Conservation (phyloP, 2,329 filamentous ascomycete genomes). For the Epichloe scottii region DNA sequence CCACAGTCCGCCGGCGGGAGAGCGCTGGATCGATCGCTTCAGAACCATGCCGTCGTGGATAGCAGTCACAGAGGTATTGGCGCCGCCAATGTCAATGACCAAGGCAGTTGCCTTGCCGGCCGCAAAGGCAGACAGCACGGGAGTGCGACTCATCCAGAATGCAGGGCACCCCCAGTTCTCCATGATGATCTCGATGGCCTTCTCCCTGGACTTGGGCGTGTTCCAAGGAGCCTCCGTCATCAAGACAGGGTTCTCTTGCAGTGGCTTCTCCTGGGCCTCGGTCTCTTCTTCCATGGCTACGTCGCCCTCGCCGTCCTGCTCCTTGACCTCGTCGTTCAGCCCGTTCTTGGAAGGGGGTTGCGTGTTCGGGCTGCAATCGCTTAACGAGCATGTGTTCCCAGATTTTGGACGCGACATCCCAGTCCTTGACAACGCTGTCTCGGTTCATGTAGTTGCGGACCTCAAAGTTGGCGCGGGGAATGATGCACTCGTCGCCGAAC, state of each 20-base stretch:
- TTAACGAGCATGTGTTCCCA: constrained; percentile 92
- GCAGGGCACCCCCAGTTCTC: constrained; percentile 93
- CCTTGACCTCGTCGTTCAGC: constrained; percentile 54
- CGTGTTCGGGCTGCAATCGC: constrained; percentile 66
- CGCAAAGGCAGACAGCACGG: constrained; percentile 82
- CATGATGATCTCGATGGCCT: constrained; percentile 92
- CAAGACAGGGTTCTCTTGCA: constrained; percentile 80
- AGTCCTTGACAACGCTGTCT: constrained; percentile 88
- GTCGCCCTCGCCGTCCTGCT: constrained; percentile 49
- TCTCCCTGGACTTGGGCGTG: constrained; percentile 73
- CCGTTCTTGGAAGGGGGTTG: constrained; percentile 64
- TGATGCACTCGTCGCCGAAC: constrained; percentile 85
- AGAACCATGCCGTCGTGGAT: constrained; percentile 92
- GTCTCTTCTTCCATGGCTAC: constrained; percentile 46
- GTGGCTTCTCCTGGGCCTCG: constrained; percentile 55
- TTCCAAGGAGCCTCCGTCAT: constrained; percentile 97
- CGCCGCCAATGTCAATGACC: constrained; percentile 82
- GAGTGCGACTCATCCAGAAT: constrained; percentile 83
- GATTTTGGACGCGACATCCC: constrained; percentile 78
- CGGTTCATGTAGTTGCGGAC: constrained; percentile 85
- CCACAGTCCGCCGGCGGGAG: constrained; percentile 78
- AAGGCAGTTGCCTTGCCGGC: constrained; percentile 87
- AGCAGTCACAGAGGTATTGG: constrained; percentile 78
- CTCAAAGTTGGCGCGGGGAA: constrained; percentile 63
- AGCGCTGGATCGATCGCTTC: constrained; percentile 78